phyloP scores from a whole-genome alignment of 805 yeast species.

The Scheffersomyces lignosus region DNA sequence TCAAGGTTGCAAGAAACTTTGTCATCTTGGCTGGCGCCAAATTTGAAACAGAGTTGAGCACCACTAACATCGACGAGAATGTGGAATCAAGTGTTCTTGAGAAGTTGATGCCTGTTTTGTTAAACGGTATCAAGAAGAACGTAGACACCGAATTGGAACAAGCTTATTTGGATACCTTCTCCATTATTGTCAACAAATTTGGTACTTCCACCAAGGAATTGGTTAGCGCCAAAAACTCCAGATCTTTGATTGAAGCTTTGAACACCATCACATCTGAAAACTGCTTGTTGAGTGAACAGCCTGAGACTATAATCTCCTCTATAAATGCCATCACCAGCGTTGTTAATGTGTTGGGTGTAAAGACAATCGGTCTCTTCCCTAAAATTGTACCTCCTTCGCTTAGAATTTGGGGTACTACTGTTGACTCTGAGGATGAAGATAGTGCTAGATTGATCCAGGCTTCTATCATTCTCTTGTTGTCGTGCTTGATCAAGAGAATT shows the following conservation, averaged over 20 bases:
- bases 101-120: constrained; percentile 50
- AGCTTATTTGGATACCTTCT: constrained; percentile 66
- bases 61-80: constrained; percentile 38
- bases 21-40: constrained; percentile 64
- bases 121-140: constrained; percentile 35
- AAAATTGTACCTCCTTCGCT: constrained; percentile 77
- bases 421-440: constrained; percentile 26
- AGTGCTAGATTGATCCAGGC: constrained; percentile 53
- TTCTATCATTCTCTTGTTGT: constrained; percentile 67
- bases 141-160: constrained; percentile 57
- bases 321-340: constrained; percentile 69
- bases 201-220: constrained; percentile 34
- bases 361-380: constrained; percentile 81
- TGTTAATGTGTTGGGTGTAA: constrained; percentile 77
- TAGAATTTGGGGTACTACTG: constrained; percentile 51
- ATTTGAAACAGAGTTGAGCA: constrained; percentile 65
- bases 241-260: constrained; percentile 50
- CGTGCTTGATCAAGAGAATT: constrained; percentile 75
- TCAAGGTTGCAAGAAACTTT: constrained; percentile 58
- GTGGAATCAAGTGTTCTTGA: constrained; percentile 53
- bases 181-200: constrained; percentile 63
- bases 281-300: constrained; percentile 55
- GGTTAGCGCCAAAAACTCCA: constrained; percentile 41
- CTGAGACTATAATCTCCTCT: constrained; percentile 72
- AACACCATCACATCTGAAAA: constrained; percentile 44